Base-by-base conservation (phyloP, 176 grass and related monocot species). In the Ananas comosus region DNA sequence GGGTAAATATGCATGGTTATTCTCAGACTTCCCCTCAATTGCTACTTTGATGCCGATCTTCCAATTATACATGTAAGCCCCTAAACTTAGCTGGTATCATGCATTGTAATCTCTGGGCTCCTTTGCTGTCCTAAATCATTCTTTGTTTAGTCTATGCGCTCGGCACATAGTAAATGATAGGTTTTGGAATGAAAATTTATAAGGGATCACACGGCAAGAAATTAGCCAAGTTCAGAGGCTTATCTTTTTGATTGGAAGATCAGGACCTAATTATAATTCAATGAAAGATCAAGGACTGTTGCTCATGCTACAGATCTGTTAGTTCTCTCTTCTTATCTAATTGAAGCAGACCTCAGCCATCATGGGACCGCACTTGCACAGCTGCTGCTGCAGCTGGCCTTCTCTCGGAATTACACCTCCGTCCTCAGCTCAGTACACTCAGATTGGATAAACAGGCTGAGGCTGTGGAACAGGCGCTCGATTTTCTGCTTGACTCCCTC, bases 281-380 rank as follows among this genome's bases (percentile, higher is more conserved):
- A 42, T 42, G 33, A 42, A 42, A 42, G 33, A 42, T 42, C 33
- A 42, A 42, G 4, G 33, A 42, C 33, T 42, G 33, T 42, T 53
- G 16, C 10, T 18, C 2, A 14, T 27, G 9, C 6, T 42, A 42
- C 33, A 21, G 4, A 13, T n/a, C 23, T 24, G 19, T 23, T 19
- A 21, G 11, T 12, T 56, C 76, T 12, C 69, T 57, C 57, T 19
- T 66, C 72, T 59, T 81, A 50, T 9, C 21, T 51, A 17, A 1
- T 50, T 51, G 16, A 74, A 82, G 76, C 78, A 96, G 89, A 71
- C 89, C 93, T 2, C 93, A 96, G 69, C 93, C 93, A 27, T 76
- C 84, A 49, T 97, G 89, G 93, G 93, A 97, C 74, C 78, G 83
- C 48, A 92, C 93, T 63, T 92, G 93, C 69, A 92, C 89, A 0